phyloP scores from a whole-genome alignment of 2,329 filamentous ascomycete genomes.

The Fusarium tjaetaba region DNA sequence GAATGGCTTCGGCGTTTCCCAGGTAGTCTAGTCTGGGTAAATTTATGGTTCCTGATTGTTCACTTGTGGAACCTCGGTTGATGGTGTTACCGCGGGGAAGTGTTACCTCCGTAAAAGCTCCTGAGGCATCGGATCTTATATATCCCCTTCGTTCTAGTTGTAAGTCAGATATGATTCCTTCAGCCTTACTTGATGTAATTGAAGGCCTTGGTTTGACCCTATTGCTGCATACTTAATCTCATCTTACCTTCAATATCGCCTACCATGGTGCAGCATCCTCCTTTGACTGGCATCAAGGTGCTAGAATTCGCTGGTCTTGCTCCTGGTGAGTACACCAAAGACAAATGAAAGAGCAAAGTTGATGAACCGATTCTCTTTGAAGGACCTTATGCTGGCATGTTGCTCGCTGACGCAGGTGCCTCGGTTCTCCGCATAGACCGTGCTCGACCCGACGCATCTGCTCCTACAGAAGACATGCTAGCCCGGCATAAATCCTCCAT shows the following conservation, averaged over 20 bases:
- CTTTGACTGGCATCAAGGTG: conserved; percentile 63
- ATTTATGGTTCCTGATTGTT: not conserved
- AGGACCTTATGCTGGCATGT: conserved; percentile 89
- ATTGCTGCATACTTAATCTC: not conserved
- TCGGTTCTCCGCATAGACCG: conserved; percentile 88
- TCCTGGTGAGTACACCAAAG: conserved; percentile 58
- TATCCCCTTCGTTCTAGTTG: not conserved
- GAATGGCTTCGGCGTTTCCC: not conserved
- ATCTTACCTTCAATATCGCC: conserved; percentile 28
- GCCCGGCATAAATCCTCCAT: conserved; percentile 85
- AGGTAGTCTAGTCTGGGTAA: not conserved
- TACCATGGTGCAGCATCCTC: conserved; percentile 46
- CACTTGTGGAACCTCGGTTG: conserved; percentile 36
- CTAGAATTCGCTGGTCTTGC: conserved; percentile 70
- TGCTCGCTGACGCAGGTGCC: conserved; percentile 90
- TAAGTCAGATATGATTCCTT: not conserved
- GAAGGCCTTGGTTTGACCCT: not conserved
- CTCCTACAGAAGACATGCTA: conserved; percentile 75
- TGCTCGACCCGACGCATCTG: conserved; percentile 56
- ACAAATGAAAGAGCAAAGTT: no score
- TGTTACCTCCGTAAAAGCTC: not conserved
- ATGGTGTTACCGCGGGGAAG: conserved; percentile 29
- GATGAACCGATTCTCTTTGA: not conserved
- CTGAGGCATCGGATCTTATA: not conserved
- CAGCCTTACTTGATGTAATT: not conserved